Base-by-base conservation (phyloP, 2,329 filamentous ascomycete genomes). In the Verticillium albo-atrum region DNA sequence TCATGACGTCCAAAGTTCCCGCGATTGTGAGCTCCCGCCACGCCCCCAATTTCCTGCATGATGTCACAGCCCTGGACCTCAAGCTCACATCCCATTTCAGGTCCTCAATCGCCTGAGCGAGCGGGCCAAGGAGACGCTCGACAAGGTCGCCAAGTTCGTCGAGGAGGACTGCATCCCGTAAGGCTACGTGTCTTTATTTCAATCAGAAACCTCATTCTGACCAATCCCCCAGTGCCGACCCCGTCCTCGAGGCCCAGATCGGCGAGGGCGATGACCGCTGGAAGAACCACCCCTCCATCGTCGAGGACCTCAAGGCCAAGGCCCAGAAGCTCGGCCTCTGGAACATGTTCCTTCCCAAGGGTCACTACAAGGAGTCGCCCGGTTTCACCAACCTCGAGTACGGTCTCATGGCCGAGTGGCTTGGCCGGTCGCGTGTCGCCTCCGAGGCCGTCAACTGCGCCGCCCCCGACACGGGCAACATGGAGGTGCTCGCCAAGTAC, bases 321-420 rank as follows among this genome's bases (percentile, higher is more conserved):
- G 95, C 94, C 52, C 85, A 82, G 70, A 83, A 89, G 67, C 83
- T 97, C 27, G 95, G 94, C 1, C 82, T 99, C 53, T 99, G 95
- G 95, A 99, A 99, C 78, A 90, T 99, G 89, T 99, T 99, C 82
- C 77, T 99, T 67, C 91, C 95, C 65, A 94, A 90, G 79, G 92
- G 89, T 68, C 93, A 97, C 78, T 98, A 97, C 83, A 91, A 89
- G 74, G 91, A 97, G 79, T 96, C 92, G 1, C 92, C 94, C 26
- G 95, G 95, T 34, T 97, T 92, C 79, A 91, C 88, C 61, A 99
- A 98, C 76, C 81, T 99, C 63, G 95, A 99, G 77, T 99, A 99
- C 72, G 95, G 93, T 14, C 79, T 99, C 68, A 99, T 98, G 93
- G 95, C 95, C 20, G 95, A 99, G 79, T 90, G 91, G 78, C 81